Percentiles rank a stretch among this genome's conserved stretches.
phyloP scores from a whole-genome alignment of 2,329 filamentous ascomycete genomes.

The Coniochaeta pulveracea region DNA sequence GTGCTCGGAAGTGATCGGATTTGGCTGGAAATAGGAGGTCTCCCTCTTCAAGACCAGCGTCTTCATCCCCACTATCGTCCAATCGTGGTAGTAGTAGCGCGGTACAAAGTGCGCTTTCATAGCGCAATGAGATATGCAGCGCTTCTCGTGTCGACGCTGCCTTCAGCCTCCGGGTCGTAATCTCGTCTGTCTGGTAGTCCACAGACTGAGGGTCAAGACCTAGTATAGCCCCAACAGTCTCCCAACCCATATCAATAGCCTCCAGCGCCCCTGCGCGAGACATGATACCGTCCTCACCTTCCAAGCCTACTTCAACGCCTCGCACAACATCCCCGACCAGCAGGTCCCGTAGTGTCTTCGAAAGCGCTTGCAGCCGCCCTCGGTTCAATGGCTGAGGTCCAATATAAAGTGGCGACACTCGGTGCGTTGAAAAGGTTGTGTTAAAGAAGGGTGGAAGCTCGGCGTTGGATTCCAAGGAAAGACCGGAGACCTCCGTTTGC shows the following conservation, averaged over 20 bases:
- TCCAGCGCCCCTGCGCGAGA: slow-evolving; percentile 31
- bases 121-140: slow-evolving; percentile 35
- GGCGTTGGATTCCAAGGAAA: slow-evolving; percentile 12
- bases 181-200: slow-evolving; percentile 7
- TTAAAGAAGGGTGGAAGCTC: slow-evolving; percentile 36
- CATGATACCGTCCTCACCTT: slow-evolving; percentile 25
- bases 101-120: slow-evolving; percentile 39
- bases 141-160: slow-evolving; percentile 4
- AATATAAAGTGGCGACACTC: slow-evolving; percentile 40
- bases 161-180: not conserved
- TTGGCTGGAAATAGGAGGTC: slow-evolving; percentile 7
- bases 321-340: slow-evolving; percentile 49
- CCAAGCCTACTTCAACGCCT: slow-evolving; percentile 42
- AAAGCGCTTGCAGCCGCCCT: slow-evolving; percentile 28
- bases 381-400: slow-evolving; percentile 26
- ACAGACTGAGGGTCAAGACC: slow-evolving; percentile 14
- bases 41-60: not conserved
- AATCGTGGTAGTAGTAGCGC: slow-evolving; percentile 36
- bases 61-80: slow-evolving; percentile 1
- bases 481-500: not conserved
- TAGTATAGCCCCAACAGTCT: slow-evolving; percentile 19
- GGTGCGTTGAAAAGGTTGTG: slow-evolving; percentile 46
- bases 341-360: slow-evolving; percentile 37
- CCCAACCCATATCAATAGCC: slow-evolving; percentile 35
- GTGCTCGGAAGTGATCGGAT: slow-evolving; percentile 25